A percentile compares a stretch with the other conserved stretches of the same genome.
These are phyloP conservation scores for Trametes villosa DNA, from an alignment of 768 basidiomycete genomes.

Conservation along the genomic window DNA sequence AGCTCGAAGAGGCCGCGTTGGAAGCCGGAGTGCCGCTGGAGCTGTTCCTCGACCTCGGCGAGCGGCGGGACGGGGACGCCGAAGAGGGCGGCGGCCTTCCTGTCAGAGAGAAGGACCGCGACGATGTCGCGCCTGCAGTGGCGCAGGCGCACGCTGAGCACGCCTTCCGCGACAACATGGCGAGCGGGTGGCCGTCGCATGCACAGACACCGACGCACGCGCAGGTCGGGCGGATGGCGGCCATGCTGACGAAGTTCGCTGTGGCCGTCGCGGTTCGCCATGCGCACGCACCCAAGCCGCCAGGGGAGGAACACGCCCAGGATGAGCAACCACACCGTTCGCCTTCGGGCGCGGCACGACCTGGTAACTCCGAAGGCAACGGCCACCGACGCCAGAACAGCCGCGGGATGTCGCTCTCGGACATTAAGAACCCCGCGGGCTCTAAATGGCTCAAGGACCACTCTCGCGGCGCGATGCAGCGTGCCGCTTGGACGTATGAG, in stretches of 20 bases:
- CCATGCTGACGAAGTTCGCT: constrained; percentile 56
- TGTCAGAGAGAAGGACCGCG: neutral
- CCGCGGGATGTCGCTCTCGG: neutral
- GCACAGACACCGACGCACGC: constrained; percentile 52
- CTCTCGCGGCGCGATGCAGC: constrained; percentile 11
- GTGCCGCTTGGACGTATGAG: constrained; percentile 20
- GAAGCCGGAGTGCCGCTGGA: constrained; percentile 69
- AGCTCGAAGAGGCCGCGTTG: constrained; percentile 64
- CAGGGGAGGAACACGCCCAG: neutral
- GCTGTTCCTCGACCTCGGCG: constrained; percentile 40
- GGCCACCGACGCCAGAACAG: neutral
- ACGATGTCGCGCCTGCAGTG: neutral
- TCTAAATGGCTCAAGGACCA: constrained; percentile 27
- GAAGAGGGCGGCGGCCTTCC: neutral
- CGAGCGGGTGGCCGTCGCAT: constrained; percentile 28
- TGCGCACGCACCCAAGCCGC: constrained; percentile 8
- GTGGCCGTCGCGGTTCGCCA: constrained; percentile 41
- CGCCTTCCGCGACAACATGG: constrained; percentile 17
- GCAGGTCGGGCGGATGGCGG: constrained; percentile 61
- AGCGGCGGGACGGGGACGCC: neutral
- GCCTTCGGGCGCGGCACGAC: neutral
- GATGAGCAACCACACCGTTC: neutral
- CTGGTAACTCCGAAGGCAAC: neutral
- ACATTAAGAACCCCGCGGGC: constrained; percentile 7
- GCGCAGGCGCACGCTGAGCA: constrained; percentile 8